Conservation (phyloP, 2,329 filamentous ascomycete genomes). For the Chrysosporium queenslandicum region DNA sequence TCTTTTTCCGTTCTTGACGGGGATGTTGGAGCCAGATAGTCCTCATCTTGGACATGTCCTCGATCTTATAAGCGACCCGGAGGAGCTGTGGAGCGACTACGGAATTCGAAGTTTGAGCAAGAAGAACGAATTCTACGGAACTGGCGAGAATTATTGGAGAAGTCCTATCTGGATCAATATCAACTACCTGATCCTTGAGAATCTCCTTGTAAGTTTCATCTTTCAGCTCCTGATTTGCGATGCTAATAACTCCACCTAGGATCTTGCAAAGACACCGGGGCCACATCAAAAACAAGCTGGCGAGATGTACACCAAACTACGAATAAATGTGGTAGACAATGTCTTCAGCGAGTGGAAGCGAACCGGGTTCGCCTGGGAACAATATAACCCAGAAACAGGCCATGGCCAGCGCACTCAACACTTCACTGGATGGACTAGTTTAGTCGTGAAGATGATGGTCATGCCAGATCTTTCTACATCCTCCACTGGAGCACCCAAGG, state of each 20-base stretch:
- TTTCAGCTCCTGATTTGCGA: constrained; percentile 11
- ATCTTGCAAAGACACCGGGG: constrained; percentile 53
- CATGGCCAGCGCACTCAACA: constrained; percentile 92
- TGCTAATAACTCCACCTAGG: constrained; percentile 35
- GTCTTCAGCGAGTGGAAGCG: constrained; percentile 79
- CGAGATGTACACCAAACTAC: constrained; percentile 65
- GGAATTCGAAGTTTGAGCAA: constrained; percentile 86
- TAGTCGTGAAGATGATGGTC: constrained; percentile 94
- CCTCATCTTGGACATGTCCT: constrained; percentile 64
- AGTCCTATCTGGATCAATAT: constrained; percentile 93
- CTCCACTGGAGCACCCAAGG: constrained; percentile 29
- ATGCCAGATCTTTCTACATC: constrained; percentile 60
- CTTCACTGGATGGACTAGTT: constrained; percentile 97
- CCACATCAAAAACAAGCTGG: constrained; percentile 59
- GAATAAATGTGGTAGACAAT: constrained; percentile 77
- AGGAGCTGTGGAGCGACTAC: constrained; percentile 79
- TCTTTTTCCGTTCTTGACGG: constrained; percentile 82
- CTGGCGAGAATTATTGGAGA: constrained; percentile 94
- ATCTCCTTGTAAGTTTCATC: constrained; percentile 57
- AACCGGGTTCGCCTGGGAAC: constrained; percentile 96
- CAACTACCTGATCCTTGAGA: constrained; percentile 76
- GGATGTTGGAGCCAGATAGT: constrained; percentile 63
- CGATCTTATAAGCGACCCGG: constrained; percentile 66
- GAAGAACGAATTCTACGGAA: constrained; percentile 72
- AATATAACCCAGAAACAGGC: constrained; percentile 91